phyloP scores from a whole-genome alignment of 139 green algal genomes.

The Diplosphaera chodatii region DNA sequence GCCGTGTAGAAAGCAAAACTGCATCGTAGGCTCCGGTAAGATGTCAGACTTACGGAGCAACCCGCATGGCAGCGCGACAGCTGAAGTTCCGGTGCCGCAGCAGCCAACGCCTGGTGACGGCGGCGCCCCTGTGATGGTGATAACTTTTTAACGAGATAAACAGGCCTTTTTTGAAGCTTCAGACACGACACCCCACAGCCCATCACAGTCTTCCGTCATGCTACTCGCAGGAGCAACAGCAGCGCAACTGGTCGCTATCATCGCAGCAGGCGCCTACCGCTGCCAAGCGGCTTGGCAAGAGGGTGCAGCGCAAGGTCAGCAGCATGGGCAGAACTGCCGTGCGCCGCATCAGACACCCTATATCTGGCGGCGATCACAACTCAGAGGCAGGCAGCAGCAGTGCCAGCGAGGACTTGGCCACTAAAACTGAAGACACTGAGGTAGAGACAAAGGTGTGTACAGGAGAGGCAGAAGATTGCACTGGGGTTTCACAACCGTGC shows the following conservation, averaged over 20 bases:
- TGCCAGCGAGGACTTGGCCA: not conserved
- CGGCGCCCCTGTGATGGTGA: not conserved
- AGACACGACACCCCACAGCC: no score
- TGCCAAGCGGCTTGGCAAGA: not conserved
- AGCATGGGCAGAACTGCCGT: no score
- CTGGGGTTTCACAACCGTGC: no score
- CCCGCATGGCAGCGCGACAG: no score
- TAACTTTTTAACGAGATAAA: no score
- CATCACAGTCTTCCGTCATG: no score
- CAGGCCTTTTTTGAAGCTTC: no score
- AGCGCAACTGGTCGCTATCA: not conserved
- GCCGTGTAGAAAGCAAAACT: no score
- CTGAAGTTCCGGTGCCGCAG: not conserved
- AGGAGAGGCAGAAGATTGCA: no score
- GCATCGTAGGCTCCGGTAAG: no score
- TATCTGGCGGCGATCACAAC: not conserved
- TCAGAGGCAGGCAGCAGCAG: not conserved
- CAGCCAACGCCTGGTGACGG: not conserved
- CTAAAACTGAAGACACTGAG: not conserved
- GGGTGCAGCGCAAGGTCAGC: not conserved
- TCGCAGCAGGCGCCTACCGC: not conserved
- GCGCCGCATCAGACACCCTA: not conserved
- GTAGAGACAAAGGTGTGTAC: no score
- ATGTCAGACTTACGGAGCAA: no score
- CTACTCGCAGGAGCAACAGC: not conserved